Evolutionary conservation across 441 rosid species (phyloP).

Genomic region (Isatis lusitanica): DNA sequence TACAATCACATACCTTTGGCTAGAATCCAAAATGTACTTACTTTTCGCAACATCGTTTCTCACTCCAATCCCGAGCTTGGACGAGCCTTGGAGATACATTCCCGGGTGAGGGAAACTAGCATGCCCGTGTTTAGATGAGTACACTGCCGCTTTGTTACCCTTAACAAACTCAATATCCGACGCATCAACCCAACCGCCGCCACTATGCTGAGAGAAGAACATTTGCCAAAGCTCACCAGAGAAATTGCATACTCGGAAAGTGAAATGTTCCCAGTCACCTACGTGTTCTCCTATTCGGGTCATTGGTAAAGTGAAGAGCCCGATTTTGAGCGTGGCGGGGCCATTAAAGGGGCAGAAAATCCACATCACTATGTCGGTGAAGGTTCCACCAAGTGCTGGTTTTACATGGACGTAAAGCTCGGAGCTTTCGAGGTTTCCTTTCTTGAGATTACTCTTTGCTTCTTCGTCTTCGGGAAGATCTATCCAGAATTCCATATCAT

Average conservation of each 20-base stretch:
- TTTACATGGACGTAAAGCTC: slow-evolving; percentile 70
- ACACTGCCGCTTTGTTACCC: slow-evolving; percentile 51
- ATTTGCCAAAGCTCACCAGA: slow-evolving; percentile 65
- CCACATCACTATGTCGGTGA: slow-evolving; percentile 75
- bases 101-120: slow-evolving; percentile 73
- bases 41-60: slow-evolving; percentile 57
- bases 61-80: slow-evolving; percentile 59
- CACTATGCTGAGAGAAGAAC: slow-evolving; percentile 71
- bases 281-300: slow-evolving; percentile 62
- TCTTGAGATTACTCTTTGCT: slow-evolving; percentile 43
- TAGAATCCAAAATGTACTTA: slow-evolving; percentile 50
- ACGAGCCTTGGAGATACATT: slow-evolving; percentile 60
- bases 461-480: slow-evolving; percentile 54
- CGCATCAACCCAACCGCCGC: slow-evolving; percentile 63
- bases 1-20: slow-evolving; percentile 51
- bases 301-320: slow-evolving; percentile 51
- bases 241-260: slow-evolving; percentile 65
- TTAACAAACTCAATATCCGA: slow-evolving; percentile 48
- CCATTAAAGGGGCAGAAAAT: slow-evolving; percentile 74
- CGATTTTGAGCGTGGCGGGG: slow-evolving; percentile 65
- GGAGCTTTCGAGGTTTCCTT: slow-evolving; percentile 57
- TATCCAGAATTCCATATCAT: slow-evolving; percentile 61
- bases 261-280: slow-evolving; percentile 74
- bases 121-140: slow-evolving; percentile 64
- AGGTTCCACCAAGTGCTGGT: slow-evolving; percentile 68